A percentile compares a stretch with the other conserved stretches of the same genome.
phyloP scores from a whole-genome alignment of 371 early-diverging fungal genomes.

The Choanephora cucurbitarum region DNA sequence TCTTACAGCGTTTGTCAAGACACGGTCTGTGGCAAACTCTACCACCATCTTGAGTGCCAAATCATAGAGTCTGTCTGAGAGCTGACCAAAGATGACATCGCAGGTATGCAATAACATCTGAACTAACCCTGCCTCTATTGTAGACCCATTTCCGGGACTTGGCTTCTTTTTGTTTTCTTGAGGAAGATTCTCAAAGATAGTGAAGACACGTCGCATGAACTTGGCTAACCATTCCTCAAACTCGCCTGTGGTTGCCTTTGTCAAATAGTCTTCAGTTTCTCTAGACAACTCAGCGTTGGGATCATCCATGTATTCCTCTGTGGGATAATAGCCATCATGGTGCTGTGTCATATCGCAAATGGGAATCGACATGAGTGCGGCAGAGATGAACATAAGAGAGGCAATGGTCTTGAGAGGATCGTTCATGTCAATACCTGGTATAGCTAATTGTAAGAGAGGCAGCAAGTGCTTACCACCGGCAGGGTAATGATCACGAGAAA shows the following conservation, averaged over 20 bases:
- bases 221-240: slow-evolving; percentile 89
- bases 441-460: slow-evolving; percentile 71
- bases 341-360: slow-evolving; percentile 58
- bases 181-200: slow-evolving; percentile 80
- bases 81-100: slow-evolving; percentile 66
- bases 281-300: slow-evolving; percentile 33
- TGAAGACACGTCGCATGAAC: slow-evolving; percentile 77
- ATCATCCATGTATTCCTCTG: slow-evolving; percentile 55
- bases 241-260: slow-evolving; percentile 69
- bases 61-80: slow-evolving; percentile 66
- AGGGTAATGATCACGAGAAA: slow-evolving; percentile 74
- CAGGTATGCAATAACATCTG: slow-evolving; percentile 56
- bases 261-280: slow-evolving; percentile 63
- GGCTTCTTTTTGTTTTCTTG: slow-evolving; percentile 54
- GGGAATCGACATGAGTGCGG: slow-evolving; percentile 66
- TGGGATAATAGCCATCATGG: slow-evolving; percentile 38
- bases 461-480: slow-evolving; percentile 84
- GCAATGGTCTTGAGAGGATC: slow-evolving; percentile 81
- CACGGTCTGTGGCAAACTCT: slow-evolving; percentile 60
- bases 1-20: slow-evolving; percentile 71
- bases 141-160: slow-evolving; percentile 12
- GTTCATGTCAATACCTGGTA: slow-evolving; percentile 92
- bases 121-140: slow-evolving; percentile 50
- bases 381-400: slow-evolving; percentile 75
- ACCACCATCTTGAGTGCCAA: slow-evolving; percentile 61